Base-by-base conservation (phyloP, 805 yeast genomes). In the Ogataea pini region DNA sequence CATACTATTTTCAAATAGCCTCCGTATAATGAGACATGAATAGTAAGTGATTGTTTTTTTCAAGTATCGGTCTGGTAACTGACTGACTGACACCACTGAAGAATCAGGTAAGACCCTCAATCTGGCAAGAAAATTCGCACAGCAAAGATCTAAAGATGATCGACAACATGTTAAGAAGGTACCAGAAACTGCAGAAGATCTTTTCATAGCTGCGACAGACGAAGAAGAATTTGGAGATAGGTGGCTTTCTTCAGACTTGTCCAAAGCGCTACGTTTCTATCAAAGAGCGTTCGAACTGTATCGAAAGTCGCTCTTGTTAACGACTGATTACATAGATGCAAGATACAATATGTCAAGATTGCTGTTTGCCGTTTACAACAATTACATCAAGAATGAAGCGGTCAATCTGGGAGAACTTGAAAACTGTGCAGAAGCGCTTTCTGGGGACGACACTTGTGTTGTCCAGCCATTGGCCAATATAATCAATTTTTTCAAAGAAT, bases 211-310 rank as follows among this genome's bases (percentile, higher is more conserved):
- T 43, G 92, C 82, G 1, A 72, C 82, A 0, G 70, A 69, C 9
- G 82, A 79, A 47, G 92, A 85, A 59, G 91, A 85, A 49, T 75
- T 79, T n/a, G 92, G 89, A 0, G 91, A 85, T 58, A 63, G 91
- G 40, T 86, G 90, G 89, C 61, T 80, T 5, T 71, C 79, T 1
- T 80, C 88, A 0, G 91, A 85, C 56, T 61, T 83, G 5, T 68
- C 85, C 9, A 85, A 86, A 54, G 78, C 83, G 0, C 62, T 85
- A 10, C 62, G 91, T 33, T 84, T 84, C 54, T 85, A 83, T 60
- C 83, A 82, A 54, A 68, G 75, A 43, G 85, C 89, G 0, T 77
- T 71, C 51, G 61, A 59, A 9, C 55, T 62, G 36, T 85, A 84
- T 56, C 46, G 51, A 3, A 55, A 56, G 28, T 74, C 82, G 1